Percentiles rank a stretch among this genome's conserved stretches.
Conservation (phyloP, 257 asterid genomes). For the Fraxinus quadrangulata region DNA sequence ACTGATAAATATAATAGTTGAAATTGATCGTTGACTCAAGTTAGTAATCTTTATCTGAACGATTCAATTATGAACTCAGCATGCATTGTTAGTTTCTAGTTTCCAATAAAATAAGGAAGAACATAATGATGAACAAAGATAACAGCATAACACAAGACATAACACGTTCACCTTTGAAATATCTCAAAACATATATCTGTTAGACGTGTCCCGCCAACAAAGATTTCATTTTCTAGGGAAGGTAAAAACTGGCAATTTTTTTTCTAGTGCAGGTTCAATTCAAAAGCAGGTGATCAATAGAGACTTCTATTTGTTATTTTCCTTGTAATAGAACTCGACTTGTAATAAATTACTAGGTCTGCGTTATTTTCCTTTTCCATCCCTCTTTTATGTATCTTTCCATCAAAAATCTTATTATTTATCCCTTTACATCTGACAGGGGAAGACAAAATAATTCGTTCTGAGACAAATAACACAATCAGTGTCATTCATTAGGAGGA, state of each 20-base stretch:
- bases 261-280: background rate
- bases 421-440: too few species aligned
- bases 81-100: too few species aligned
- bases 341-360: too few species aligned
- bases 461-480: background rate
- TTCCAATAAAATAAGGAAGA: background rate
- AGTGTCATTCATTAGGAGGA: background rate
- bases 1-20: background rate
- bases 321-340: too few species aligned
- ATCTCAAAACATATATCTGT: background rate
- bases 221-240: background rate
- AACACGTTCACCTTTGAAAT: background rate
- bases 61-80: too few species aligned
- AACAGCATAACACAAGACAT: background rate
- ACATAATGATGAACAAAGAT: background rate
- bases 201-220: too few species aligned
- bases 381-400: too few species aligned
- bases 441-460: background rate
- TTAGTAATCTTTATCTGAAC: too few species aligned
- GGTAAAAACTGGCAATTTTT: background rate
- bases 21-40: background rate
- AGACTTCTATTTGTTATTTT: background rate
- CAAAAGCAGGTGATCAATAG: background rate
- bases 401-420: too few species aligned
- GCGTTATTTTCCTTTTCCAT: too few species aligned